Evolutionary conservation across 306 rosid species (phyloP).

Genomic region (Cicer pinnatifidum): DNA sequence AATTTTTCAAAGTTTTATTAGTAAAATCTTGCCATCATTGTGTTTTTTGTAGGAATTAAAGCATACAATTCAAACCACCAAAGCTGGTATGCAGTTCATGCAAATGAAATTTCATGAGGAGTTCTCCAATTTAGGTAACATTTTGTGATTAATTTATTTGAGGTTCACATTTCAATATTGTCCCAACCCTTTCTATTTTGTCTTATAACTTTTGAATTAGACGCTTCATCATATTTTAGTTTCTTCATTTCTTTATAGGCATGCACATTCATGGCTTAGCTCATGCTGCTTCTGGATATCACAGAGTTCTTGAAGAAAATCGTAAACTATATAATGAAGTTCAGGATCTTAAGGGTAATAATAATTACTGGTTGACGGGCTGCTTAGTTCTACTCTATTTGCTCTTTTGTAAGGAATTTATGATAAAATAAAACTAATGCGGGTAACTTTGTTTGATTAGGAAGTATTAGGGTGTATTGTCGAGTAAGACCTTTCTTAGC

Average conservation of each 20-base stretch:
- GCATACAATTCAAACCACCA: slow-evolving; percentile 68
- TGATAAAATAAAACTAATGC: slow-evolving; percentile 18
- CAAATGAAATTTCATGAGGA: slow-evolving; percentile 87
- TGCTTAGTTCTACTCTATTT: slow-evolving; percentile 15
- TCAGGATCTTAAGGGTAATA: slow-evolving; percentile 93
- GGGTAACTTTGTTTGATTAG: slow-evolving; percentile 53
- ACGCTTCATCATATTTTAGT: slow-evolving; percentile 29
- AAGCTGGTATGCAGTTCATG: slow-evolving; percentile 87
- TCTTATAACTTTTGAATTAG: slow-evolving; percentile 17
- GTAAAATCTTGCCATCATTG: slow-evolving; percentile 30
- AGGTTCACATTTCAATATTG: slow-evolving; percentile 1
- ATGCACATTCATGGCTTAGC: slow-evolving; percentile 77
- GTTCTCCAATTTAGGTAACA: slow-evolving; percentile 77
- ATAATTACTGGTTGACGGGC: slow-evolving; percentile 3
- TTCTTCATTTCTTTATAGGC: slow-evolving; percentile 55
- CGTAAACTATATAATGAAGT: slow-evolving; percentile 92
- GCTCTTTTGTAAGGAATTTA: slow-evolving; percentile 16
- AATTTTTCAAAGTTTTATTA: neutral
- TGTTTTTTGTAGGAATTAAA: slow-evolving; percentile 65
- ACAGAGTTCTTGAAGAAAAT: slow-evolving; percentile 90
- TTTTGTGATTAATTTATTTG: slow-evolving; percentile 15
- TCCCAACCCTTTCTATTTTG: slow-evolving; percentile 6
- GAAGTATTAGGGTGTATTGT: slow-evolving; percentile 96
- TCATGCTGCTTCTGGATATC: slow-evolving; percentile 95
- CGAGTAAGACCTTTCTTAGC: slow-evolving; percentile 93